Evolutionary conservation across 1,284 basidiomycete genomes (phyloP).

Genomic region (Trichosporon sp.): DNA sequence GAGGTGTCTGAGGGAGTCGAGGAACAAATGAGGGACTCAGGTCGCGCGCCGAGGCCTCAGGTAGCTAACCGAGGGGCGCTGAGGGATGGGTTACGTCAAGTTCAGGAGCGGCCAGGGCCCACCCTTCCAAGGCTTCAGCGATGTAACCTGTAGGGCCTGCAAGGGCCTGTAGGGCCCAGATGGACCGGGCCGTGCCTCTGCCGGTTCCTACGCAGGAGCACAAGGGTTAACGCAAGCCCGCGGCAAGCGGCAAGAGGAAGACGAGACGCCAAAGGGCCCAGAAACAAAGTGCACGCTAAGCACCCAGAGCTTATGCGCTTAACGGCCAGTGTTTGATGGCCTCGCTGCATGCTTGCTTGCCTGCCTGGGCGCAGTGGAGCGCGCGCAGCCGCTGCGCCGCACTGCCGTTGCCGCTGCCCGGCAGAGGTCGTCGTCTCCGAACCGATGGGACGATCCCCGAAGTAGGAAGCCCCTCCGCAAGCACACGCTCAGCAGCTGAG

Average conservation of each 20-base stretch:
- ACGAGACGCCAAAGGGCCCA: neutral
- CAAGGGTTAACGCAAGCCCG: neutral
- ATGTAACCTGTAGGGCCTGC: neutral
- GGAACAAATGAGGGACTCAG: neutral
- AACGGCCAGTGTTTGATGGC: neutral
- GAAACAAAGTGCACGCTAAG: neutral
- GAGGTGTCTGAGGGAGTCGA: neutral
- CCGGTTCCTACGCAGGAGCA: constrained; percentile 3
- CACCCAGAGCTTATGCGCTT: neutral
- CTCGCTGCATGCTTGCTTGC: neutral
- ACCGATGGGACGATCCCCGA: constrained; percentile 3
- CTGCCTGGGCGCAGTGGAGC: too few species aligned
- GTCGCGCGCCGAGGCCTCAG: neutral
- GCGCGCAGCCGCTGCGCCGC: too few species aligned
- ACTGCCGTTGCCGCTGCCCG: neutral
- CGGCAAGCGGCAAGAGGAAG: neutral
- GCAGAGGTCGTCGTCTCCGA: neutral
- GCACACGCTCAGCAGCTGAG: neutral
- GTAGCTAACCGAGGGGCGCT: neutral
- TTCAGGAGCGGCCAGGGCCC: neutral
- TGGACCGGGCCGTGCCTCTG: constrained; percentile 4
- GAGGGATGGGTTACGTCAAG: neutral
- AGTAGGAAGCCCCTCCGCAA: neutral
- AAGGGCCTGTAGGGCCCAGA: neutral
- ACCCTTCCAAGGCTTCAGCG: neutral